Conservation (phyloP, 2,329 filamentous ascomycete genomes). For the Epichloe festucae region DNA sequence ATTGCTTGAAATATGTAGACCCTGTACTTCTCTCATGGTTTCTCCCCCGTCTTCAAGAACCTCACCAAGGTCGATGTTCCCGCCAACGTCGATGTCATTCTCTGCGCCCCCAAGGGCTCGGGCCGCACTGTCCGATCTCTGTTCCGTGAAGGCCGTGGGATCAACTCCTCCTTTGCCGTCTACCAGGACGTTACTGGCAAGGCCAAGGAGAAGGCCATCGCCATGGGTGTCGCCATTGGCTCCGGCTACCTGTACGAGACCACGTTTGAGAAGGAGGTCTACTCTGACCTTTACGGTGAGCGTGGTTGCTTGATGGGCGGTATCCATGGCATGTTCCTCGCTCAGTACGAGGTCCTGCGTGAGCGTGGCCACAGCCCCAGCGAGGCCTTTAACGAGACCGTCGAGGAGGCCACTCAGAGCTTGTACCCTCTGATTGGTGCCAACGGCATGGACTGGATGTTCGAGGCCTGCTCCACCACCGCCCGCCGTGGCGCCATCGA, state of each 20-base stretch:
- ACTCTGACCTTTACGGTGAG: constrained; percentile 99
- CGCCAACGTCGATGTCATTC: constrained; percentile 94
- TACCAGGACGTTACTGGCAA: constrained; percentile 97
- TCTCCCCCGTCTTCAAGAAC: constrained; percentile 99
- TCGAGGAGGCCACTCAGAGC: constrained; percentile 97
- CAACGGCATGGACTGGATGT: constrained; percentile 99
- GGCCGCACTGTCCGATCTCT: constrained; percentile 96
- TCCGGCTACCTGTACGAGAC: constrained; percentile 99
- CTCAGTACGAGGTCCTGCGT: constrained; percentile 99
- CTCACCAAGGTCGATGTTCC: constrained; percentile 98
- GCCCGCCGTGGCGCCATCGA: constrained; percentile 97
- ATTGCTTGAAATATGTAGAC: constrained; percentile 42
- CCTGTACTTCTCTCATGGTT: constrained; percentile 99
- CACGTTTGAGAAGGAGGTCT: constrained; percentile 99
- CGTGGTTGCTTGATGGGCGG: constrained; percentile 99
- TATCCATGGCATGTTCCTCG: constrained; percentile 99
- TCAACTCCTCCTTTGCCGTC: constrained; percentile 98
- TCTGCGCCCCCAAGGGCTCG: constrained; percentile 97
- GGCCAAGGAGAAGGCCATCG: constrained; percentile 94
- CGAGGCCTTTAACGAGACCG: constrained; percentile 99
- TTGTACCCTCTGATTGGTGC: constrained; percentile 94
- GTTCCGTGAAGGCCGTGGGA: constrained; percentile 97
- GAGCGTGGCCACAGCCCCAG: constrained; percentile 95
- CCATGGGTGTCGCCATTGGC: constrained; percentile 92
- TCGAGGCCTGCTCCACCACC: constrained; percentile 97